Evolutionary conservation across 305 asterid genomes (phyloP).

Genomic region (Fraxinus velutina): DNA sequence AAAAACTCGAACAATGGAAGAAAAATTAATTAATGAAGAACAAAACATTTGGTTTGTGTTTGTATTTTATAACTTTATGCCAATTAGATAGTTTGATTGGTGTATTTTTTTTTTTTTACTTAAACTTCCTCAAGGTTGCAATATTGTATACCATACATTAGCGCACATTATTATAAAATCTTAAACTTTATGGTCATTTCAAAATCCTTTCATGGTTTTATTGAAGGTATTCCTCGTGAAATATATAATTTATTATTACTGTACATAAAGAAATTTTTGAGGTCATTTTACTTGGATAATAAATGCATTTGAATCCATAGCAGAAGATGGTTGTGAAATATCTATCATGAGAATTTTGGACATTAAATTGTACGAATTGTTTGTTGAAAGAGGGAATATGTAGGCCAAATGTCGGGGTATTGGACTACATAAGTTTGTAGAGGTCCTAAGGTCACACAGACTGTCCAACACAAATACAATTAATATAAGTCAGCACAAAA

Average conservation of each 20-base stretch:
- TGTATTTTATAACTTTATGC: neutral
- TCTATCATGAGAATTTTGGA: slow-evolving; percentile 4
- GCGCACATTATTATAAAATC: neutral
- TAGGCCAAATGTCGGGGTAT: slow-evolving; percentile 15
- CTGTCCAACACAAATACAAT: neutral
- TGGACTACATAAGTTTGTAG: slow-evolving; percentile 2
- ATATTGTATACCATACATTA: neutral
- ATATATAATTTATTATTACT: too few relatives aligned
- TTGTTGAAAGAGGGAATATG: neutral
- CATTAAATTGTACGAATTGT: slow-evolving; percentile 3
- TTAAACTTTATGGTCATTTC: neutral
- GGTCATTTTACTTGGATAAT: neutral
- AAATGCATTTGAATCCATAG: neutral
- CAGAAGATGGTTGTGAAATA: neutral
- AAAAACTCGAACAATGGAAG: neutral
- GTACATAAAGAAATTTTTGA: neutral
- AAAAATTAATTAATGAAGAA: too few relatives aligned
- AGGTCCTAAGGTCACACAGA: neutral
- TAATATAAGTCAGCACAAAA: neutral
- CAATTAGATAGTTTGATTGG: neutral
- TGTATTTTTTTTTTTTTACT: too few relatives aligned
- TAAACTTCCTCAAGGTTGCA: neutral
- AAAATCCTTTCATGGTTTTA: neutral
- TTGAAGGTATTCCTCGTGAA: neutral
- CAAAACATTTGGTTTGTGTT: neutral